Evolutionary conservation across 1,139 yeast species (phyloP).

Genomic region (Debaryomyces nepalensis): DNA sequence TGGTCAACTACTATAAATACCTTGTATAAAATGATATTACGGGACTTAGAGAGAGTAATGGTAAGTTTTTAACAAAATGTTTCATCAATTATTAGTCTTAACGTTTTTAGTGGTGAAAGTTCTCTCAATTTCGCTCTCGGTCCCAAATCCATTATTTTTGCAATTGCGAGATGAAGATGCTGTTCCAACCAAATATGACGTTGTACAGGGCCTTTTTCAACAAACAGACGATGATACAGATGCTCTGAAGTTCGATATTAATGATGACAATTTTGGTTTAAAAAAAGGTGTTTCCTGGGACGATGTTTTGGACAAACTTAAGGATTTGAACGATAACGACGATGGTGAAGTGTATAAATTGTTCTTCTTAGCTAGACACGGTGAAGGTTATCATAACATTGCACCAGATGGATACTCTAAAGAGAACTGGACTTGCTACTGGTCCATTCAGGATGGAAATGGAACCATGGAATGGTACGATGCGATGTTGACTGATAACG

Average conservation of each 20-base stretch:
- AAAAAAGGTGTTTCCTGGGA: conserved; percentile 24
- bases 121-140: conserved; percentile 4
- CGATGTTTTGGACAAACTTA: conserved; percentile 17
- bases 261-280: conserved; percentile 24
- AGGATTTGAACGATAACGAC: conserved; percentile 17
- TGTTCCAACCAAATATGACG: conserved; percentile 17
- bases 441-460: conserved; percentile 36
- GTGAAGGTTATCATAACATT: conserved; percentile 46
- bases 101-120: conserved; percentile 8
- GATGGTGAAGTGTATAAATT: conserved; percentile 27
- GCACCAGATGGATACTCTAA: conserved; percentile 26
- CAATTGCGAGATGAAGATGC: background rate
- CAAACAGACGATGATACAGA: conserved; percentile 26
- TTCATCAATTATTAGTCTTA: conserved; percentile 1
- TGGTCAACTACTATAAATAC: background rate
- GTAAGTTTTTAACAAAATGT: background rate
- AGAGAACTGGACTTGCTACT: conserved; percentile 39
- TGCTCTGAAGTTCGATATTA: conserved; percentile 15
- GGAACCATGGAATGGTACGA: conserved; percentile 42
- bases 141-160: conserved; percentile 10
- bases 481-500: conserved; percentile 38
- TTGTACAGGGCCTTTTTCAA: conserved; percentile 23
- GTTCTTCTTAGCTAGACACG: conserved; percentile 46
- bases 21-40: background rate
- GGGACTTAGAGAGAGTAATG: background rate